Conservation (phyloP, 345 rosid genomes). For the Bruguiera sexangula region DNA sequence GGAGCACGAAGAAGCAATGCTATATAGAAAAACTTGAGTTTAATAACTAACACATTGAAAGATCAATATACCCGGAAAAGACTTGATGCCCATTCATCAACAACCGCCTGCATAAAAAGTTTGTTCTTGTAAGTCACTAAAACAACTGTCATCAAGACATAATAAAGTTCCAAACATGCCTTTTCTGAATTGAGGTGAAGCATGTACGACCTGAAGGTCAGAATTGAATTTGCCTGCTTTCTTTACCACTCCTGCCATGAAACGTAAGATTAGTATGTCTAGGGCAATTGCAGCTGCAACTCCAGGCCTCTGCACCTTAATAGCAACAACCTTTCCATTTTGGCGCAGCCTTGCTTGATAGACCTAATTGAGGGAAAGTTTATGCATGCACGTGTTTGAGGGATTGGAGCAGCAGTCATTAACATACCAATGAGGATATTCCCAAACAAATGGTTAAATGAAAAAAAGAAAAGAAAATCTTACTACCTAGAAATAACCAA, state of each 20-base stretch:
- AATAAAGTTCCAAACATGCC: no score
- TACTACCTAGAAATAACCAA: neutral
- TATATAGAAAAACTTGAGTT: neutral
- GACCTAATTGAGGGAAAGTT: constrained; percentile 41
- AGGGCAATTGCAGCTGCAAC: constrained; percentile 89
- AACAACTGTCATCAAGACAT: no score
- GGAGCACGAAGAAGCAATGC: neutral
- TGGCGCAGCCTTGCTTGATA: constrained; percentile 83
- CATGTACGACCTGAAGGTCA: constrained; percentile 62
- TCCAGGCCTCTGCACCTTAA: constrained; percentile 95
- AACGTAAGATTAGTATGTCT: constrained; percentile 80
- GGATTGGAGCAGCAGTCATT: neutral
- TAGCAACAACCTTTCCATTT: constrained; percentile 66
- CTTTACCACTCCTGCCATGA: constrained; percentile 65
- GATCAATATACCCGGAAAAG: constrained; percentile 68
- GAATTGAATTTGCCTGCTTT: constrained; percentile 69
- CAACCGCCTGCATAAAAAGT: constrained; percentile 64
- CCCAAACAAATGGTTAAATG: neutral
- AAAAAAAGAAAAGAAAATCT: constrained; percentile 10
- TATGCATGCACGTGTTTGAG: neutral
- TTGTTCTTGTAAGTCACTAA: constrained; percentile 21
- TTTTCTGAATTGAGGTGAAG: neutral
- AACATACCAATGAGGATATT: neutral
- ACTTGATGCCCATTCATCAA: constrained; percentile 97
- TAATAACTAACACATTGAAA: constrained; percentile 10